Base-by-base conservation (phyloP, 75 land plant species). In the Picea sitchensis region DNA sequence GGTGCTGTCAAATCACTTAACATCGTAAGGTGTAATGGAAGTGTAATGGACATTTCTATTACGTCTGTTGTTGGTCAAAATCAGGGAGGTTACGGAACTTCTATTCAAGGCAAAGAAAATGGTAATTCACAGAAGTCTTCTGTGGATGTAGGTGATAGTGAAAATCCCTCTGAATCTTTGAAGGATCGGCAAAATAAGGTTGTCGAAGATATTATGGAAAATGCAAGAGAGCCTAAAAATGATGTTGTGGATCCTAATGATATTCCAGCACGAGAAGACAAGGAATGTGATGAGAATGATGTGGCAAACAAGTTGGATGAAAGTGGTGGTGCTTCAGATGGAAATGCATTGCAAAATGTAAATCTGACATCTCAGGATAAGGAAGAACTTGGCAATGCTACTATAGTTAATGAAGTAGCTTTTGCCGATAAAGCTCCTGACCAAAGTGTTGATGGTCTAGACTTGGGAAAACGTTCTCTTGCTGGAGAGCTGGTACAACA, bases 1-100 rank as follows among this genome's bases (percentile, higher is more conserved):
- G 99, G 99, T 11, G 86, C 86, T 47, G 91, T 96, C 32, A 95
- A 92, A 80, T 94, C 99, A 23, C 76, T 94, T 60, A 89, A 96
- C 65, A 31, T 91, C 65, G 89, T 88, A 51, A 90, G 83, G 76
- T 60, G 80, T 11, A 64, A 41, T 61, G 57, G 61, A 47, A 59
- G 60, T 60, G 18, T 5, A 5, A n/a, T 14, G 18, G 2, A 62
- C 15, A 61, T 58, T 30, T 41, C 26, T 51, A 54, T 31, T 41
- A 32, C 6, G 36, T 26, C 60, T 20, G 44, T 34, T 63, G 4
- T 4, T 5, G n/a, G 1, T 77, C 36, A 58, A 58, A 61, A n/a
- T 79, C 57, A 17, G 59, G 47, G 13, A 18, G 51, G 3, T 44
- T 0, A 44, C 30, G 6, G 44, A 18, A 71, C 54, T 20, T 44